Evolutionary conservation across 1,139 yeast genomes (phyloP), one percentile per base, ranked within the genome.

Genomic region (Debaryomyces sp.): DNA sequence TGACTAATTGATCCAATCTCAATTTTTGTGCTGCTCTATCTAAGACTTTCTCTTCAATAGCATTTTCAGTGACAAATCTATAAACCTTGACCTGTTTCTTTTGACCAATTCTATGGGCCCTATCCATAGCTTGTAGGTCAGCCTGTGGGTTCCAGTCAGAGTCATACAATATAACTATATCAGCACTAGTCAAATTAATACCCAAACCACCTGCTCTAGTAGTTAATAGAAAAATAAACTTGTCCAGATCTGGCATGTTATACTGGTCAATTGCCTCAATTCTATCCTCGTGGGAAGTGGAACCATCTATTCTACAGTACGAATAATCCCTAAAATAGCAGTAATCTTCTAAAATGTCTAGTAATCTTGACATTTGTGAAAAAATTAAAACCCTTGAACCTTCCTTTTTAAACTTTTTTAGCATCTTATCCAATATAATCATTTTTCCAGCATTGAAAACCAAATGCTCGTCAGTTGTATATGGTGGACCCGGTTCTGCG

Each of bases 111-210:
- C 99, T 84, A 67, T 94, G 99, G 0, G 99, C 99, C 64, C 99
- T 81, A 67, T 94, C 99, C 99, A 94, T 94, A 1, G 99, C 98
- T 69, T 94, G 99, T 59, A 94, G 76, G 77, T 94, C 99, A 0
- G 98, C 98, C 64, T 94, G 99, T 1, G 99, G 99, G 62, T 94
- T 94, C 99, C 99, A 94, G 68, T 94, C 99, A 1, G 97, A 89
- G 67, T 94, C 99, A 62, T 84, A 94, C 33, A 94, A 71, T 7
- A 94, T 81, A 48, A 94, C 99, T 50, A 87, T 82, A 67, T 94
- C 97, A 1, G 99, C 99, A 27, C 90, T 81, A 0, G 97, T 92
- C 62, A 94, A 78, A 62, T 94, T 94, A 61, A 94, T 94, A 62
- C 99, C 99, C 50, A 94, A 75, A 10, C 99, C 99, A 70, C 99